These are phyloP conservation scores for Colletotrichum sp. DNA, from an alignment of 2,329 filamentous ascomycete genomes.

Conservation along the genomic window DNA sequence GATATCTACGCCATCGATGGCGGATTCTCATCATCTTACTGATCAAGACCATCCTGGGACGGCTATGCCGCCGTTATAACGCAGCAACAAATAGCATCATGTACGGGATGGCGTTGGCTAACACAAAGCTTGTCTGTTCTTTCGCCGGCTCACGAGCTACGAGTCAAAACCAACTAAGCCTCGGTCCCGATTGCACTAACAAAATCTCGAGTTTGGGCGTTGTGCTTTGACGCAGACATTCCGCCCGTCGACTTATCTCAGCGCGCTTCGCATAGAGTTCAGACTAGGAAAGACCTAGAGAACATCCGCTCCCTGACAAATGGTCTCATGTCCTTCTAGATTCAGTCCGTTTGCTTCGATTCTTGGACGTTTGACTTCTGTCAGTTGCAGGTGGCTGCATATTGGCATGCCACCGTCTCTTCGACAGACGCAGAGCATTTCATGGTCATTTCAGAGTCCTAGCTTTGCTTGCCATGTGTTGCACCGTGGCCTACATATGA, in stretches of 20 bases:
- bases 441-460: not conserved
- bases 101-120: not conserved
- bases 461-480: not conserved
- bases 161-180: not conserved
- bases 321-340: slow-evolving; percentile 5
- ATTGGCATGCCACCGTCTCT: not conserved
- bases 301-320: not conserved
- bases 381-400: not conserved
- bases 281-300: not conserved
- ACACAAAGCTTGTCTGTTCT: not conserved
- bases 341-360: not conserved
- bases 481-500: not conserved
- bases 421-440: not conserved
- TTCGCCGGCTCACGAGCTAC: not conserved
- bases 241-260: not conserved
- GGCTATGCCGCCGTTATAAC: not conserved
- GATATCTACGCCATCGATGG: not conserved
- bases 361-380: not conserved
- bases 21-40: not conserved
- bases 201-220: not conserved
- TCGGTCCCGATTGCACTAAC: slow-evolving; percentile 13
- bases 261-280: not conserved
- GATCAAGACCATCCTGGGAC: not conserved
- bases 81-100: not conserved
- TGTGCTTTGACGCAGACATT: not conserved